Base-by-base conservation (phyloP, 2,329 filamentous ascomycete species). In the Aspergillus sojae region DNA sequence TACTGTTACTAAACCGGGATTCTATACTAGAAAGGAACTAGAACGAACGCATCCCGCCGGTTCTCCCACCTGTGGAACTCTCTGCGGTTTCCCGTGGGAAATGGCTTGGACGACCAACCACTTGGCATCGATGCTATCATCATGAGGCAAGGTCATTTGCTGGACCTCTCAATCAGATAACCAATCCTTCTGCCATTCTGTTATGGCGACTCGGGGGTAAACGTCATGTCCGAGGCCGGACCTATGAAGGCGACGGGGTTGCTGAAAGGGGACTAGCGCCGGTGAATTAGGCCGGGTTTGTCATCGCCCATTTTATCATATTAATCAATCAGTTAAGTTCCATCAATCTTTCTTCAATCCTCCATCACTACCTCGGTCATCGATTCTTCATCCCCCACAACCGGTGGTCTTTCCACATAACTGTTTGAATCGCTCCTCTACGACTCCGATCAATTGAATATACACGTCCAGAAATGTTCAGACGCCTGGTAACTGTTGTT, bases 401-500 rank as follows among this genome's bases (percentile, higher is more conserved):
- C 19, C 48, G 19, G 28, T 21, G 28, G 11, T 34, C 16, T 5
- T 32, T 70, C 63, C 43, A 66, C 63, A 16, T 70, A 65, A 60
- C 65, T 64, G 56, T 68, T 64, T 62, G 52, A 69, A 63, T 48
- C 14, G 11, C 9, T n/a, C 36, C 26, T 50, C 26, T 36, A 11
- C n/a, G 19, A 30, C 16, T 36, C 39, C 34, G n/a, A 26, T 21
- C 52, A 36, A 55, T 55, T 55, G 52, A 16, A 10, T 41, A 46
- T 26, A 30, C 48, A 53, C 46, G 61, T 28, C 7, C 41, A 50
- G 32, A 63, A 48, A 88, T 88, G 86, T 86, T 88, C 77, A 84
- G 82, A 72, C 83, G 86, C 80, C 80, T 84, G 67, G 76, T 85
- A 73, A 79, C 84, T 67, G 79, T 81, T 71, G 82, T 81, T 56